Evolutionary conservation across 768 basidiomycete genomes (phyloP).

Genomic region (Auriculariales sp.): DNA sequence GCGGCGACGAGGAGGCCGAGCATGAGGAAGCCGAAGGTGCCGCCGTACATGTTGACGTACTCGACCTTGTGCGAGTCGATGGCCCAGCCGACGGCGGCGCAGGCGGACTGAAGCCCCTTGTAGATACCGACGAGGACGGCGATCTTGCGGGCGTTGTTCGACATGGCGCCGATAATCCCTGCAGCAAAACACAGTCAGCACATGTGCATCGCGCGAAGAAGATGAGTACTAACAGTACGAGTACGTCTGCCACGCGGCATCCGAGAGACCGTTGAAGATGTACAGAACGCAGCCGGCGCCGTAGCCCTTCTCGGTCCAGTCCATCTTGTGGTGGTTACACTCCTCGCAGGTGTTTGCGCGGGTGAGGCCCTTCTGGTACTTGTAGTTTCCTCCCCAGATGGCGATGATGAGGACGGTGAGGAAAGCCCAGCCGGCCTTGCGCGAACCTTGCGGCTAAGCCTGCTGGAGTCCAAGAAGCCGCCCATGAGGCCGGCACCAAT

Average conservation of each 20-base stretch:
- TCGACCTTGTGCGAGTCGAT: background rate
- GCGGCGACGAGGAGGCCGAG: slow-evolving; percentile 7
- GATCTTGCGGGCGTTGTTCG: slow-evolving; percentile 65
- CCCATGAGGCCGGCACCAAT: slow-evolving; percentile 62
- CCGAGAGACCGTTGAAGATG: slow-evolving; percentile 59
- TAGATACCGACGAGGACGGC: slow-evolving; percentile 69
- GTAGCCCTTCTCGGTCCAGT: slow-evolving; percentile 43
- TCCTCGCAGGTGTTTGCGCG: slow-evolving; percentile 22
- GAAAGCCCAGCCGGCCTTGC: slow-evolving; percentile 53
- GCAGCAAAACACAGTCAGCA: background rate
- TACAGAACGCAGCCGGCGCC: slow-evolving; percentile 43
- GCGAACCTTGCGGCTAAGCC: slow-evolving; percentile 45
- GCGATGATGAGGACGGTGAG: slow-evolving; percentile 50
- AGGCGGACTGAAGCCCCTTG: slow-evolving; percentile 1
- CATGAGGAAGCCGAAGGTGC: slow-evolving; percentile 7
- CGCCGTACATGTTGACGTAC: slow-evolving; percentile 9
- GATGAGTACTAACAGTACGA: slow-evolving; percentile 35
- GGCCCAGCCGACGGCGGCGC: slow-evolving; percentile 1
- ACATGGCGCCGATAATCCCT: slow-evolving; percentile 46
- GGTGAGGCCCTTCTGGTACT: slow-evolving; percentile 33
- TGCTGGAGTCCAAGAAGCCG: slow-evolving; percentile 43
- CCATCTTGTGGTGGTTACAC: slow-evolving; percentile 28
- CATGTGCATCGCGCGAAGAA: background rate
- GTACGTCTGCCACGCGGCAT: slow-evolving; percentile 76
- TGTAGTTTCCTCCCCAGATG: slow-evolving; percentile 61